Conservation (phyloP, 441 rosid genomes). For the Eutrema salsugineum region DNA sequence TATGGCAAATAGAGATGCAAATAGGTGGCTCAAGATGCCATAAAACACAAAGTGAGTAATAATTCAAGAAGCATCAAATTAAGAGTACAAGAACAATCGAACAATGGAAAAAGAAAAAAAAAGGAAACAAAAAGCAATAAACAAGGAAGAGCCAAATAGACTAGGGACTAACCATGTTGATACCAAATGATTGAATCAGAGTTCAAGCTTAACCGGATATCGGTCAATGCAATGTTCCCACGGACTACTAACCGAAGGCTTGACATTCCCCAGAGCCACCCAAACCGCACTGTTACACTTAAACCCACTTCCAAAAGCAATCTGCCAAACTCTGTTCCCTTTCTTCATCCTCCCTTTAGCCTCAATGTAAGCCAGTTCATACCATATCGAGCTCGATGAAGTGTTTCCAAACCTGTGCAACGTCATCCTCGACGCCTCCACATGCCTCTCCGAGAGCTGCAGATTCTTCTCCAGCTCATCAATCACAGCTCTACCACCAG, state of each 20-base stretch:
- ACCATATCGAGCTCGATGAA: conserved; percentile 9
- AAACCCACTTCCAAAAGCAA: conserved; percentile 14
- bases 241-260: conserved; percentile 10
- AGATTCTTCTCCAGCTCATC: conserved; percentile 12
- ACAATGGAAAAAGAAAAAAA: not conserved
- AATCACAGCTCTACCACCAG: conserved; percentile 12
- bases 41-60: not conserved
- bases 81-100: not conserved
- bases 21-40: not conserved
- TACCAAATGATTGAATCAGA: conserved; percentile 24
- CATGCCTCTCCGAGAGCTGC: not conserved
- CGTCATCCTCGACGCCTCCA: not conserved
- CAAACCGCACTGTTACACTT: conserved; percentile 17
- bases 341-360: conserved; percentile 9
- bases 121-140: not conserved
- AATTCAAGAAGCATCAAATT: conserved; percentile 8
- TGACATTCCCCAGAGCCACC: not conserved
- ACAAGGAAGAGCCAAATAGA: conserved; percentile 12
- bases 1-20: not conserved
- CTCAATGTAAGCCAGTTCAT: not conserved
- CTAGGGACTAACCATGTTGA: conserved; percentile 7
- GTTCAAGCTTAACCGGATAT: conserved; percentile 5
- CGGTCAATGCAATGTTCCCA: conserved; percentile 10
- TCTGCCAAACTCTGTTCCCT: conserved; percentile 6
- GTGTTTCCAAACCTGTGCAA: conserved; percentile 12